These are phyloP conservation scores for Penicillium alfredii DNA, from an alignment of 495 filamentous ascomycete genomes.

Conservation along the genomic window DNA sequence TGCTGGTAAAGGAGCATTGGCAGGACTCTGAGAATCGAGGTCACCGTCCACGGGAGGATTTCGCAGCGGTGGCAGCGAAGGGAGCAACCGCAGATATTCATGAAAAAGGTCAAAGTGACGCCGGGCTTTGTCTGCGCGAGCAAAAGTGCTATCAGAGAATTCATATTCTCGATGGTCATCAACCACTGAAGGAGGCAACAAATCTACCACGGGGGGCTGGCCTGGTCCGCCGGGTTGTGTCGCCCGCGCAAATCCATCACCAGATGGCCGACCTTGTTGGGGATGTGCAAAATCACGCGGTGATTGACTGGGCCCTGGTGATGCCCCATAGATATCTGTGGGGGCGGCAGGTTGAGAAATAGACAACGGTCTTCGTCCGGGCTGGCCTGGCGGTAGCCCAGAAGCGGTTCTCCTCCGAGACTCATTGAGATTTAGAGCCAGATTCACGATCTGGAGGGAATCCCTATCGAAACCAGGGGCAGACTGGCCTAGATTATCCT, in stretches of 20 bases:
- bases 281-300: constrained; percentile 14
- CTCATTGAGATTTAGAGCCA: constrained; percentile 84
- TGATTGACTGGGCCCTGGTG: constrained; percentile 10
- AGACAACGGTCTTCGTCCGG: constrained; percentile 40
- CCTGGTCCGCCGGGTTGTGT: constrained; percentile 4
- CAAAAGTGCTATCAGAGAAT: constrained; percentile 72
- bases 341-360: constrained; percentile 22
- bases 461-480: constrained; percentile 56
- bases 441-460: constrained; percentile 79
- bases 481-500: constrained; percentile 9
- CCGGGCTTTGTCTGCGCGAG: constrained; percentile 71
- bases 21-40: constrained; percentile 2
- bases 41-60: constrained; percentile 6
- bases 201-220: constrained; percentile 25
- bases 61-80: constrained; percentile 62
- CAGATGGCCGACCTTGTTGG: constrained; percentile 11
- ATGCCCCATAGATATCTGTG: constrained; percentile 14
- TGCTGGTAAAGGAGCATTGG: constrained; percentile 15
- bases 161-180: constrained; percentile 44
- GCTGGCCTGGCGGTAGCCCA: constrained; percentile 49
- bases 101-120: constrained; percentile 70
- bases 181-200: constrained; percentile 27
- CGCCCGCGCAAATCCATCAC: constrained; percentile 8
- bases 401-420: constrained; percentile 55
- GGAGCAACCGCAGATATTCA: constrained; percentile 73